These are phyloP conservation scores for Talaromyces albobiverticillius DNA, from an alignment of 2,329 filamentous ascomycete species.

Conservation along the genomic window DNA sequence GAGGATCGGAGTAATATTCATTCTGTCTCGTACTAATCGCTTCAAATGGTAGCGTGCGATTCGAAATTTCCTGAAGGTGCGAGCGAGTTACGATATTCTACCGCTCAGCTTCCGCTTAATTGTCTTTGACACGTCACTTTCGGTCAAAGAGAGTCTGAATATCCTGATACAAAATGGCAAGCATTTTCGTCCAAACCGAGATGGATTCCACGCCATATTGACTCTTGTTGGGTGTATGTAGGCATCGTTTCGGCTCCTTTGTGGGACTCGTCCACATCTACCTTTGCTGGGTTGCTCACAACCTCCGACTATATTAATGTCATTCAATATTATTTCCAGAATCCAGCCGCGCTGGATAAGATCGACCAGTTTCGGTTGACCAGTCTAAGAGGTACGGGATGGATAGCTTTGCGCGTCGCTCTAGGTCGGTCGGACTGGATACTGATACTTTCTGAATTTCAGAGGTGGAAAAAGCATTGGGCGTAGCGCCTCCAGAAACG, in stretches of 20 bases:
- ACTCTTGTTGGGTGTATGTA: slow-evolving; percentile 38
- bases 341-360: slow-evolving; percentile 81
- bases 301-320: slow-evolving; percentile 98
- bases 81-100: slow-evolving; percentile 96
- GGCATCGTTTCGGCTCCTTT: slow-evolving; percentile 96
- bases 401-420: neutral
- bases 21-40: neutral
- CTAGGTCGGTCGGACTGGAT: neutral
- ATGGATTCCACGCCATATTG: neutral
- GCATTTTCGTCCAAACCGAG: slow-evolving; percentile 18
- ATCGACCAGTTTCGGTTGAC: slow-evolving; percentile 92
- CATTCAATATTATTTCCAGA: slow-evolving; percentile 98
- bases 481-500: slow-evolving; percentile 86
- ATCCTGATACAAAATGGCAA: slow-evolving; percentile 94
- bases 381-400: slow-evolving; percentile 73
- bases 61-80: slow-evolving; percentile 91
- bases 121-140: slow-evolving; percentile 87
- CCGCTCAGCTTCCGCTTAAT: slow-evolving; percentile 95
- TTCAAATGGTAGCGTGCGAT: slow-evolving; percentile 67
- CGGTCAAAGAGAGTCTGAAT: slow-evolving; percentile 95
- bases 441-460: slow-evolving; percentile 9
- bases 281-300: slow-evolving; percentile 90
- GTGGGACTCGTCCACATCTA: slow-evolving; percentile 91
- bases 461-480: slow-evolving; percentile 96
- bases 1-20: neutral